Evolutionary conservation across 2,329 filamentous ascomycete genomes (phyloP).

Genomic region (Stylonectria norvegica): DNA sequence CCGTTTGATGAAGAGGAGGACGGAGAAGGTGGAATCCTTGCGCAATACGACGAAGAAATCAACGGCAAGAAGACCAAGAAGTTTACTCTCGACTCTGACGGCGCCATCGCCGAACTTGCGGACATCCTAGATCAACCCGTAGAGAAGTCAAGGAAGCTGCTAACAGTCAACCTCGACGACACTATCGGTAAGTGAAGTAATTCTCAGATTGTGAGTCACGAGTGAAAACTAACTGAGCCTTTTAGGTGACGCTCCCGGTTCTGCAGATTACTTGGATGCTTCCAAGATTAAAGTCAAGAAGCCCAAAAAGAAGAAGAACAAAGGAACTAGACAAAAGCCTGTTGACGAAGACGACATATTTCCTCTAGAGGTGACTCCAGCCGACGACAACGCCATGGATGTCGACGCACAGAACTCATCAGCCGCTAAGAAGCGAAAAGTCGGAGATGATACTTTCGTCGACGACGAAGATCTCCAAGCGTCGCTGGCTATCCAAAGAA

Average conservation of each 20-base stretch:
- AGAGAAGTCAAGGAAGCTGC: slow-evolving; percentile 58
- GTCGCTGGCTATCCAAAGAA: slow-evolving; percentile 76
- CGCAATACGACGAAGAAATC: slow-evolving; percentile 95
- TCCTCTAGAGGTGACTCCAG: slow-evolving; percentile 36
- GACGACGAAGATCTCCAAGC: slow-evolving; percentile 94
- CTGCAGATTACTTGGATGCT: slow-evolving; percentile 84
- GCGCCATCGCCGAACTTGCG: slow-evolving; percentile 62
- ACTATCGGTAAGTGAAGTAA: slow-evolving; percentile 47
- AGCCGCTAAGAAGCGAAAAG: slow-evolving; percentile 58
- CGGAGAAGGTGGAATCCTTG: slow-evolving; percentile 65
- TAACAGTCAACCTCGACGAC: slow-evolving; percentile 78
- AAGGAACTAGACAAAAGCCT: slow-evolving; percentile 67
- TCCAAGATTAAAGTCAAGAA: slow-evolving; percentile 92
- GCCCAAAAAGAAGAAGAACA: slow-evolving; percentile 88
- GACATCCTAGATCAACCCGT: slow-evolving; percentile 52
- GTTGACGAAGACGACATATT: slow-evolving; percentile 62
- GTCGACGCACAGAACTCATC: slow-evolving; percentile 57
- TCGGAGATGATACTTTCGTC: slow-evolving; percentile 66
- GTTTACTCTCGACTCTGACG: slow-evolving; percentile 81
- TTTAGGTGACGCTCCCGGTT: slow-evolving; percentile 31
- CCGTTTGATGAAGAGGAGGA: slow-evolving; percentile 69
- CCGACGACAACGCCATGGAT: slow-evolving; percentile 63
- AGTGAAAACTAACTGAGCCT: slow-evolving; percentile 10
- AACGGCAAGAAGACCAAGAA: slow-evolving; percentile 82
- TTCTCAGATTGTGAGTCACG: background rate